Evolutionary conservation across 192 early-diverging fungal species (phyloP).

Genomic region (Backusella liffmaniae): DNA sequence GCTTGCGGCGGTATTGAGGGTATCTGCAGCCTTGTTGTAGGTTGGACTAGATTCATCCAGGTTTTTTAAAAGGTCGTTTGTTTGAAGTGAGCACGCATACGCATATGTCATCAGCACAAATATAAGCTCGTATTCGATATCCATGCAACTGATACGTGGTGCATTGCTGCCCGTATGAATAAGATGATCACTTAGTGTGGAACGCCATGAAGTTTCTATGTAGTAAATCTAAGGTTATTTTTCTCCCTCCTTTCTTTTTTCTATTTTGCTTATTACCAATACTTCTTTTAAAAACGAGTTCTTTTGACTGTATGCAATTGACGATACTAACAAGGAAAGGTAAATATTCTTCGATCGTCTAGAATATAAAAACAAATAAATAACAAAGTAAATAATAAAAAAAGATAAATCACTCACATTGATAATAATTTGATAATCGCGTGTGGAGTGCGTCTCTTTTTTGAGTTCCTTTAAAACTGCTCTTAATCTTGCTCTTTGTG

Average conservation of each 20-base stretch:
- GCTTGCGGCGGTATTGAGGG: slow-evolving; percentile 50
- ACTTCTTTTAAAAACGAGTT: slow-evolving; percentile 30
- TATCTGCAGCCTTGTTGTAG: slow-evolving; percentile 44
- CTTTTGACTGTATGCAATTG: slow-evolving; percentile 35
- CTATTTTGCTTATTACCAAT: slow-evolving; percentile 23
- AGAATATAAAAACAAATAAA: slow-evolving; percentile 2
- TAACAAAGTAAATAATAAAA: background rate
- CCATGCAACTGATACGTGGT: slow-evolving; percentile 45
- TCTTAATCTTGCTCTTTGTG: slow-evolving; percentile 51
- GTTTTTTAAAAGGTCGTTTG: slow-evolving; percentile 17
- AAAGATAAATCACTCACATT: slow-evolving; percentile 22
- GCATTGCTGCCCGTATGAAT: slow-evolving; percentile 43
- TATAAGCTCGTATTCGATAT: slow-evolving; percentile 54
- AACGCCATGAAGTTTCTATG: slow-evolving; percentile 60
- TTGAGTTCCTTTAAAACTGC: slow-evolving; percentile 52
- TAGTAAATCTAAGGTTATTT: background rate
- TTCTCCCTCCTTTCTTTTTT: background rate
- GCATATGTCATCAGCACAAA: slow-evolving; percentile 57
- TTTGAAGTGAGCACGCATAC: slow-evolving; percentile 46
- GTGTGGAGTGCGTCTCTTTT: slow-evolving; percentile 40
- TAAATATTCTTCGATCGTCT: slow-evolving; percentile 49
- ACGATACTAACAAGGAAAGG: slow-evolving; percentile 46
- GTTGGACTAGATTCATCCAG: slow-evolving; percentile 8
- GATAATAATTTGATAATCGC: slow-evolving; percentile 47
- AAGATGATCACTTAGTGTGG: slow-evolving; percentile 46